These are phyloP conservation scores for Cephaloascus fragrans DNA, from an alignment of 805 yeast genomes.

Conservation along the genomic window DNA sequence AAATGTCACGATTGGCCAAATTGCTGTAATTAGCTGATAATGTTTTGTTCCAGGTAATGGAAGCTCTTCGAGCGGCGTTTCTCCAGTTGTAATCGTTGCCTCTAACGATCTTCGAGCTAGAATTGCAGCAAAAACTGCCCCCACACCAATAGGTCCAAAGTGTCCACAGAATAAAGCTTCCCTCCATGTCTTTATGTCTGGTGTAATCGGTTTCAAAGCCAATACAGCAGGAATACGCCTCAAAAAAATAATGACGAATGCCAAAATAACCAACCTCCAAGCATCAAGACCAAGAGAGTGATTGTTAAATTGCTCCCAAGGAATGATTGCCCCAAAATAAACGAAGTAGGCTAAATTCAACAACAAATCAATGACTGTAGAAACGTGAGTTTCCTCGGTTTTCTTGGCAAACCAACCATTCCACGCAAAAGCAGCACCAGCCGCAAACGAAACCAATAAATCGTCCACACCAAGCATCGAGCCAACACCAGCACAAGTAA, in stretches of 20 bases:
- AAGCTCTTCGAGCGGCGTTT: conserved; percentile 44
- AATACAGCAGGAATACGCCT: conserved; percentile 80
- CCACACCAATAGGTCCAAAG: conserved; percentile 95
- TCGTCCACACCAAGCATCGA: conserved; percentile 85
- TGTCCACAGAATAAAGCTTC: conserved; percentile 93
- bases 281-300: conserved; percentile 51
- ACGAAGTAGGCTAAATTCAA: conserved; percentile 81
- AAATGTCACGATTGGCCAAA: conserved; percentile 83
- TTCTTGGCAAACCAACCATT: conserved; percentile 78
- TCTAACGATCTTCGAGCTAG: conserved; percentile 69
- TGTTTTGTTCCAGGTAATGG: conserved; percentile 40
- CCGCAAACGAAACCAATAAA: conserved; percentile 79
- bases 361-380: conserved; percentile 81
- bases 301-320: conserved; percentile 75
- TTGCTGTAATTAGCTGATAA: conserved; percentile 47
- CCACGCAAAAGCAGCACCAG: conserved; percentile 93
- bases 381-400: conserved; percentile 79
- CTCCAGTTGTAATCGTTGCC: conserved; percentile 32
- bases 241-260: conserved; percentile 63
- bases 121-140: conserved; percentile 80
- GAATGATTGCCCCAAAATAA: conserved; percentile 83
- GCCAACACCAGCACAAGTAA: conserved; percentile 84
- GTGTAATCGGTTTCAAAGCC: conserved; percentile 65
- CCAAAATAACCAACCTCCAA: conserved; percentile 73
- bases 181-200: conserved; percentile 86